phyloP scores from a whole-genome alignment of 2,329 filamentous ascomycete species.

The Exophiala lecanii-corni region DNA sequence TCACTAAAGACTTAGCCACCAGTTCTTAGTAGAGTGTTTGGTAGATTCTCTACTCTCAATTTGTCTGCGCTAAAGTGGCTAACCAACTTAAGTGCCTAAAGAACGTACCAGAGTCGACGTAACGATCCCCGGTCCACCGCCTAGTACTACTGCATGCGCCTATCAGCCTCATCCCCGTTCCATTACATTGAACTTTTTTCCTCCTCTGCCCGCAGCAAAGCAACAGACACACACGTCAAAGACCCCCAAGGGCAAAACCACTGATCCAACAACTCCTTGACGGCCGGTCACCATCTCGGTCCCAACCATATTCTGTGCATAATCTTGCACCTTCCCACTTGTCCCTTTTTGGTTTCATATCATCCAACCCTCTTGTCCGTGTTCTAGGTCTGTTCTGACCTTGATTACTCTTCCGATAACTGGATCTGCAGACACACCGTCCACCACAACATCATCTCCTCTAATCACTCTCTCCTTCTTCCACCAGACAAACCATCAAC shows the following conservation, averaged over 20 bases:
- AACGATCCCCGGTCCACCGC: no score
- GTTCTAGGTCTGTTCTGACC: background rate
- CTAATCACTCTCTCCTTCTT: background rate
- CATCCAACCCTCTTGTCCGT: constrained; percentile 22
- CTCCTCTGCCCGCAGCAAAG: background rate
- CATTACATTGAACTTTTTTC: background rate
- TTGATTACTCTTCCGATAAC: constrained; percentile 15
- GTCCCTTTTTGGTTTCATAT: constrained; percentile 12
- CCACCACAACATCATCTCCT: constrained; percentile 7
- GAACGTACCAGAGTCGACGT: no score
- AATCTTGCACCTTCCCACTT: constrained; percentile 9
- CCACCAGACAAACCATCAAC: background rate
- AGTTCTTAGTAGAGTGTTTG: no score
- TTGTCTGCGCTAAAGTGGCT: no score
- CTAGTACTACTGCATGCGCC: no score
- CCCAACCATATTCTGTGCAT: constrained; percentile 12
- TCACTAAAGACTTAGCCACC: no score
- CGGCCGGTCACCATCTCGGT: background rate
- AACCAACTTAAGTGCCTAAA: no score
- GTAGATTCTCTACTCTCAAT: no score
- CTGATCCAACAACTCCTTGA: background rate
- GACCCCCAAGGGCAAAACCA: background rate
- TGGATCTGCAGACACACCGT: constrained; percentile 10
- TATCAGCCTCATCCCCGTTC: background rate
- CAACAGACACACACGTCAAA: background rate